Evolutionary conservation across 2,329 filamentous ascomycete genomes (phyloP).

Genomic region (Xylariaceae sp.): DNA sequence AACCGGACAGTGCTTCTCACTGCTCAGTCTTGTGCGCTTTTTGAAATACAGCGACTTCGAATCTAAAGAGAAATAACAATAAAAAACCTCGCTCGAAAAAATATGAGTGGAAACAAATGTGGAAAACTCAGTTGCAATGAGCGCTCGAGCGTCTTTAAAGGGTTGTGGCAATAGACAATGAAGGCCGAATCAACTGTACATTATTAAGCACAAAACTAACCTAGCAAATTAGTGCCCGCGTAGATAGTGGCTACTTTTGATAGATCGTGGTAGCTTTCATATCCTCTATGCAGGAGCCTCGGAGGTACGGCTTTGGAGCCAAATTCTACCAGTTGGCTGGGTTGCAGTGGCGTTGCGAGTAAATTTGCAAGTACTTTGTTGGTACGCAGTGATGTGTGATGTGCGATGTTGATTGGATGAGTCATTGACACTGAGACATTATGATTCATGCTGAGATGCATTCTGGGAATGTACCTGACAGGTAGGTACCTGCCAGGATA

Average conservation of each 20-base stretch:
- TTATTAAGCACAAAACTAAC: too few relatives aligned
- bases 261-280: background rate
- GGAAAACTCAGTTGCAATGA: background rate
- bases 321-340: background rate
- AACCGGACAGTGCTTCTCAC: background rate
- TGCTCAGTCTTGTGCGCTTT: constrained; percentile 34
- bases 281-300: background rate
- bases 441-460: constrained; percentile 13
- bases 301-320: background rate
- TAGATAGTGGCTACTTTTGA: background rate
- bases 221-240: background rate
- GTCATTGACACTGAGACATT: constrained; percentile 13
- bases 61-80: constrained; percentile 19
- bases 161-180: background rate
- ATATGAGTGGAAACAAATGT: background rate
- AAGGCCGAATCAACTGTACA: background rate
- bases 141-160: background rate
- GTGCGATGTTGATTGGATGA: constrained; percentile 12
- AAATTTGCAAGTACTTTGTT: constrained; percentile 3
- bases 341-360: constrained; percentile 13
- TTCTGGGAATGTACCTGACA: too few relatives aligned
- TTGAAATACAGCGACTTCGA: constrained; percentile 44
- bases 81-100: background rate
- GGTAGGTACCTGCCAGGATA: too few relatives aligned
- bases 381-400: too few relatives aligned